Conservation (phyloP, 768 basidiomycete genomes). For the Rhizopogon vesiculosus region DNA sequence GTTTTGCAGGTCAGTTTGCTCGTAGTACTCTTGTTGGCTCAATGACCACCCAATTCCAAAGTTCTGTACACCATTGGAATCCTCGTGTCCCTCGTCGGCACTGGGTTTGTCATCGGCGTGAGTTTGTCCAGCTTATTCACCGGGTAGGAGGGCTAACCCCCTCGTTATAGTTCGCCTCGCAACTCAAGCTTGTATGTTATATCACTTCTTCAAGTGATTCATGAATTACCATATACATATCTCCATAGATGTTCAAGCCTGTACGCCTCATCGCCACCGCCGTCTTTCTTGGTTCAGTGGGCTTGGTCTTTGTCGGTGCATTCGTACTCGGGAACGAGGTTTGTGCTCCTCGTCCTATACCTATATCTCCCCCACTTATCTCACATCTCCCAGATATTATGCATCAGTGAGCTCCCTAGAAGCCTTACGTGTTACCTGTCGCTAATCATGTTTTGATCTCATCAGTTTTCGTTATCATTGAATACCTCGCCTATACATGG, state of each 20-base stretch:
- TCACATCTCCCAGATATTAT: constrained; percentile 47
- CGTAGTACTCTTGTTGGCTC: neutral
- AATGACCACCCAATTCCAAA: constrained; percentile 24
- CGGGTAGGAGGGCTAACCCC: neutral
- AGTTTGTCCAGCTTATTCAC: constrained; percentile 24
- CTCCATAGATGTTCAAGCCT: constrained; percentile 86
- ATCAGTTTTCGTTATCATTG: constrained; percentile 84
- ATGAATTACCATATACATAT: neutral
- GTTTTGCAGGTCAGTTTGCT: constrained; percentile 66
- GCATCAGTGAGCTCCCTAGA: constrained; percentile 44
- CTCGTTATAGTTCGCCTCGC: constrained; percentile 59
- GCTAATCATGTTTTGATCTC: neutral
- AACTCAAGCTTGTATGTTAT: constrained; percentile 67
- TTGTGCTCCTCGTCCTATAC: constrained; percentile 20
- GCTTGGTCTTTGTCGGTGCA: constrained; percentile 79
- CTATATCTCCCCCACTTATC: neutral
- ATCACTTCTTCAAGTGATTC: neutral
- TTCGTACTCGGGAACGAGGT: constrained; percentile 72
- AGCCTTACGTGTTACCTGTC: neutral
- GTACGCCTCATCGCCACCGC: constrained; percentile 80
- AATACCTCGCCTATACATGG: constrained; percentile 92
- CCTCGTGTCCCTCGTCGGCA: constrained; percentile 77
- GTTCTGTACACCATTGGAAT: constrained; percentile 83
- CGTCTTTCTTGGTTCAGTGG: constrained; percentile 74
- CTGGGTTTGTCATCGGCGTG: constrained; percentile 89